phyloP scores from a whole-genome alignment of 2,329 filamentous ascomycete genomes.

The Hypoxylon sp. region DNA sequence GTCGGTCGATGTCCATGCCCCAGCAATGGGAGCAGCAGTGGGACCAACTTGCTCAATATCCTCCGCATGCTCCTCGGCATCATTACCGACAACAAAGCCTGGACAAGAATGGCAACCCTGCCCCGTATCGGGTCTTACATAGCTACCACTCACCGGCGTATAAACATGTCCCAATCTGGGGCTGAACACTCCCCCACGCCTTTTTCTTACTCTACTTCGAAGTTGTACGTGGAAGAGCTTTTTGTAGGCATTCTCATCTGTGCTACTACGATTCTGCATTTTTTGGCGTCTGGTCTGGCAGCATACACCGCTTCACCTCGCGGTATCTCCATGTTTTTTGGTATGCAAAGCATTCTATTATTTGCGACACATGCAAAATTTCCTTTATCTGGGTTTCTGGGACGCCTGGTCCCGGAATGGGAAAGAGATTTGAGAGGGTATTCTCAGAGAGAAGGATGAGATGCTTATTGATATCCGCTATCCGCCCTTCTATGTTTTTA shows the following conservation, averaged over 20 bases:
- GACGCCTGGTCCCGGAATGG: not conserved
- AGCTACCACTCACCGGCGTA: conserved; percentile 71
- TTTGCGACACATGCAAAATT: conserved; percentile 15
- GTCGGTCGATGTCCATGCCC: conserved; percentile 40
- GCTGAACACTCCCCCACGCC: conserved; percentile 49
- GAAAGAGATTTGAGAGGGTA: conserved; percentile 7
- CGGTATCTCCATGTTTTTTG: not conserved
- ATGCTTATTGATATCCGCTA: conserved; percentile 20
- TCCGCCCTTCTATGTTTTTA: conserved; percentile 3
- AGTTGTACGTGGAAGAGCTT: conserved; percentile 6
- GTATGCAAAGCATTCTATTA: conserved; percentile 22
- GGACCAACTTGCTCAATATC: conserved; percentile 50
- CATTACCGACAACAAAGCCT: conserved; percentile 56
- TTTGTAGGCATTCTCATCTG: conserved; percentile 14
- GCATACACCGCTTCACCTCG: conserved; percentile 19
- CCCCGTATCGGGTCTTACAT: conserved; percentile 65
- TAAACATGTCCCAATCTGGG: conserved; percentile 66
- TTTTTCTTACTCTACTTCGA: conserved; percentile 1
- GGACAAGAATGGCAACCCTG: conserved; percentile 48
- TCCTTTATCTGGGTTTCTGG: conserved; percentile 8
- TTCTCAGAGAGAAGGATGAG: conserved; percentile 14
- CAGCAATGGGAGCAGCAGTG: conserved; percentile 44
- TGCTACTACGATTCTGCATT: conserved; percentile 40
- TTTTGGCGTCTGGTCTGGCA: conserved; percentile 33
- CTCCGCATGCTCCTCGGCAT: conserved; percentile 52